phyloP scores from a whole-genome alignment of 2,329 filamentous ascomycete species.

The Colletotrichum sp. region DNA sequence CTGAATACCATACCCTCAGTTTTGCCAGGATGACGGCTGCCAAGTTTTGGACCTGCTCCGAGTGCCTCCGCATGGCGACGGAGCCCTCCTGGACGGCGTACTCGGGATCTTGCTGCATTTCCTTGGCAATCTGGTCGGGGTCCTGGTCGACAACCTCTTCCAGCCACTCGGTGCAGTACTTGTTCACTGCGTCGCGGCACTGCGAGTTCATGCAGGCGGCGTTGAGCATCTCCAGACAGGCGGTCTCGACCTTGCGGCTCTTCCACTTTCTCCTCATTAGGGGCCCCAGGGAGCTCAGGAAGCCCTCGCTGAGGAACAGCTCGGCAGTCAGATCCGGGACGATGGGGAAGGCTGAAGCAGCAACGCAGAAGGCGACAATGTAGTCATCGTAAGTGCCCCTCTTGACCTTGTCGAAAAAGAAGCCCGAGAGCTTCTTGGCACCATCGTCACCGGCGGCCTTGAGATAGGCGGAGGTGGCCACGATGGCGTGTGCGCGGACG shows the following conservation, averaged over 20 bases:
- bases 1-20: slow-evolving; percentile 56
- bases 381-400: slow-evolving; percentile 86
- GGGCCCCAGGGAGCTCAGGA: slow-evolving; percentile 77
- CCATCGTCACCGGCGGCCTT: slow-evolving; percentile 77
- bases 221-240: slow-evolving; percentile 87
- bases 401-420: slow-evolving; percentile 74
- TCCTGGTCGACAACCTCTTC: slow-evolving; percentile 81
- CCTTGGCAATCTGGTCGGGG: slow-evolving; percentile 57
- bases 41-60: slow-evolving; percentile 64
- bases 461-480: slow-evolving; percentile 84
- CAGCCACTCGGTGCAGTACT: slow-evolving; percentile 87
- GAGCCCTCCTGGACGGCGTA: slow-evolving; percentile 65
- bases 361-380: slow-evolving; percentile 92
- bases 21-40: slow-evolving; percentile 81
- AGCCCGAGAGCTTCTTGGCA: slow-evolving; percentile 70
- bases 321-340: slow-evolving; percentile 75
- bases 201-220: slow-evolving; percentile 85
- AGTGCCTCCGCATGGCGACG: slow-evolving; percentile 65
- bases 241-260: slow-evolving; percentile 83
- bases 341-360: slow-evolving; percentile 85
- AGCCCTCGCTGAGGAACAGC: slow-evolving; percentile 88
- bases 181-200: slow-evolving; percentile 83
- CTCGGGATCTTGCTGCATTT: slow-evolving; percentile 57
- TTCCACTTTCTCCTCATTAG: slow-evolving; percentile 83
- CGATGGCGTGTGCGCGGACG: slow-evolving; percentile 80